These are phyloP conservation scores for Stachybotrys chartarum DNA, from an alignment of 2,329 filamentous ascomycete species.

Conservation along the genomic window DNA sequence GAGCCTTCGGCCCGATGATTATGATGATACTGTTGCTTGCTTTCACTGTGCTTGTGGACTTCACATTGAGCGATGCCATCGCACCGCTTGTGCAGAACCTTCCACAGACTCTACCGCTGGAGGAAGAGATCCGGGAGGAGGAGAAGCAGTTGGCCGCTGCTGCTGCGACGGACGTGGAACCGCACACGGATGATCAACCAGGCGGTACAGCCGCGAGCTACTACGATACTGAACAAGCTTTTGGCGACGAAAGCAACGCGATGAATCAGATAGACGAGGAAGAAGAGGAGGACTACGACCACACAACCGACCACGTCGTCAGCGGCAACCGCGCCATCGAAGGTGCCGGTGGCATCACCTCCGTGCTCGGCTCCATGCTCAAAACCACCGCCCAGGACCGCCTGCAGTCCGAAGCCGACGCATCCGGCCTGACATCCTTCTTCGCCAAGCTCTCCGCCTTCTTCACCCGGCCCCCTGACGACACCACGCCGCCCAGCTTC, in stretches of 20 bases:
- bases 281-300: conserved; percentile 11
- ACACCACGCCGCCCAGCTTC: conserved; percentile 35
- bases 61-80: conserved; percentile 66
- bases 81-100: conserved; percentile 71
- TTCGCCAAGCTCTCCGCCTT: conserved; percentile 19
- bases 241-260: conserved; percentile 23
- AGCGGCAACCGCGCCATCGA: conserved; percentile 26
- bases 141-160: conserved; percentile 40
- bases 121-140: conserved; percentile 37
- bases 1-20: conserved; percentile 60
- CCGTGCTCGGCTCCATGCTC: conserved; percentile 23
- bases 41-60: conserved; percentile 69
- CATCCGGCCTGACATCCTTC: conserved; percentile 18
- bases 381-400: conserved; percentile 30
- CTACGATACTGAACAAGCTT: conserved; percentile 24
- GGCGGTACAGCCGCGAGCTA: conserved; percentile 25
- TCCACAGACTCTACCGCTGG: conserved; percentile 61
- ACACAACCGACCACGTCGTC: conserved; percentile 14
- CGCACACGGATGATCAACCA: conserved; percentile 8
- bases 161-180: conserved; percentile 13
- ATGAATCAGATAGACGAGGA: conserved; percentile 17
- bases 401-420: conserved; percentile 13
- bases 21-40: conserved; percentile 71
- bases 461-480: conserved; percentile 14
- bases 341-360: conserved; percentile 25